Conservation (phyloP, 768 basidiomycete genomes). For the Dioszegia aurantiaca region DNA sequence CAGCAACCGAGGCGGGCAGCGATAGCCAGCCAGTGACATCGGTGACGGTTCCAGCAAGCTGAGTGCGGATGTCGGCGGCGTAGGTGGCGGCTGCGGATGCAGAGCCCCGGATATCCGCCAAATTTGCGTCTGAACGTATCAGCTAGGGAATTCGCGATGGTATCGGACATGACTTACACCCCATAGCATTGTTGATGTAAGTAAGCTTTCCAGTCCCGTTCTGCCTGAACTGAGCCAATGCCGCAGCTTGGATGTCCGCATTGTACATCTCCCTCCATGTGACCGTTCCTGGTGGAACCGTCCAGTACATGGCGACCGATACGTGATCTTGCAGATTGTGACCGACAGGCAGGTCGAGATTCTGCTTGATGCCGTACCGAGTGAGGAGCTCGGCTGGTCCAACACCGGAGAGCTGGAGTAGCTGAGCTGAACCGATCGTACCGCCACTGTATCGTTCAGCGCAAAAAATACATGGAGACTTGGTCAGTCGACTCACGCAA, state of each 20-base stretch:
- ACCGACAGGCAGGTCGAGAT: constrained; percentile 71
- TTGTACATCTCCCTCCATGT: constrained; percentile 36
- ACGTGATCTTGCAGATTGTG: constrained; percentile 68
- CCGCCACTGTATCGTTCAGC: constrained; percentile 50
- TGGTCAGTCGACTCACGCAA: constrained; percentile 53
- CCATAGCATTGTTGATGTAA: constrained; percentile 46
- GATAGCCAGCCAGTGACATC: constrained; percentile 37
- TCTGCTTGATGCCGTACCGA: constrained; percentile 59
- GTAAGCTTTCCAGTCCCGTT: constrained; percentile 43
- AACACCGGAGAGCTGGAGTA: constrained; percentile 68
- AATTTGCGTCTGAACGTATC: constrained; percentile 26
- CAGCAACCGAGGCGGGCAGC: constrained; percentile 41
- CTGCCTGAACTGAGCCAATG: constrained; percentile 23
- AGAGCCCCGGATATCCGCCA: constrained; percentile 33
- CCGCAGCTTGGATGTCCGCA: constrained; percentile 22
- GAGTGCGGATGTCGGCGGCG: constrained; percentile 25
- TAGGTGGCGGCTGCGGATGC: constrained; percentile 27
- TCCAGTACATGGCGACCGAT: constrained; percentile 47
- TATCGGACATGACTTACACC: constrained; percentile 25
- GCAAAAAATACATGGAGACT: no score
- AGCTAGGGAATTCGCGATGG: not conserved
- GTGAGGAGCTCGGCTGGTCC: constrained; percentile 65
- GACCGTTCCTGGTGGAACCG: constrained; percentile 35
- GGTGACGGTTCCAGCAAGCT: constrained; percentile 24
- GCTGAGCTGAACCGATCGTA: constrained; percentile 57